Evolutionary conservation across 2,329 filamentous ascomycete species (phyloP).

Genomic region (Pseudopithomyces chartarum): DNA sequence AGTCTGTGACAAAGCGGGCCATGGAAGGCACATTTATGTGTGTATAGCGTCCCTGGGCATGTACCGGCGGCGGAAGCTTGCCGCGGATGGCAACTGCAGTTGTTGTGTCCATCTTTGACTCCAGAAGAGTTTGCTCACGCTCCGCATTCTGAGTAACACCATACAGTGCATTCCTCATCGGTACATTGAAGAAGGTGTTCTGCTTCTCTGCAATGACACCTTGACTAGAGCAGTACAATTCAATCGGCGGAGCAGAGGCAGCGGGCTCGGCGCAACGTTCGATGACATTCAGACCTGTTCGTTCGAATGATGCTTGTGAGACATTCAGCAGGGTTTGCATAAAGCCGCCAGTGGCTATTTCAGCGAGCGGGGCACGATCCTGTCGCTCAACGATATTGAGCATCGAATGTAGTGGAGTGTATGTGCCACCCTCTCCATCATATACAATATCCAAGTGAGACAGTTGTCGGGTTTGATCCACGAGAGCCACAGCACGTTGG

Average conservation of each 20-base stretch:
- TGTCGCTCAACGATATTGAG: constrained; percentile 78
- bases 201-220: constrained; percentile 68
- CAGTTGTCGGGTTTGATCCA: constrained; percentile 60
- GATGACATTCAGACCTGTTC: constrained; percentile 74
- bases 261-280: constrained; percentile 81
- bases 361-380: constrained; percentile 68
- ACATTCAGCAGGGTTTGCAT: constrained; percentile 81
- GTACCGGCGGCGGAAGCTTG: constrained; percentile 78
- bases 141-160: constrained; percentile 58
- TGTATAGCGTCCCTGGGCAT: constrained; percentile 82
- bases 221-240: constrained; percentile 75
- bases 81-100: constrained; percentile 63
- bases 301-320: constrained; percentile 66
- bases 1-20: constrained; percentile 96
- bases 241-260: constrained; percentile 83
- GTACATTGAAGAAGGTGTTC: constrained; percentile 76
- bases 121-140: constrained; percentile 76
- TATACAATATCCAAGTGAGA: constrained; percentile 72
- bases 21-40: constrained; percentile 94
- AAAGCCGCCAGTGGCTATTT: constrained; percentile 73
- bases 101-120: constrained; percentile 69
- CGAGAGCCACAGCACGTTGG: constrained; percentile 70
- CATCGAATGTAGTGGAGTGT: constrained; percentile 75
- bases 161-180: constrained; percentile 76
- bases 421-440: constrained; percentile 66